Evolutionary conservation across 768 basidiomycete genomes (phyloP), one percentile per base, ranked within the genome.

Genomic region (Suillus brevipes): DNA sequence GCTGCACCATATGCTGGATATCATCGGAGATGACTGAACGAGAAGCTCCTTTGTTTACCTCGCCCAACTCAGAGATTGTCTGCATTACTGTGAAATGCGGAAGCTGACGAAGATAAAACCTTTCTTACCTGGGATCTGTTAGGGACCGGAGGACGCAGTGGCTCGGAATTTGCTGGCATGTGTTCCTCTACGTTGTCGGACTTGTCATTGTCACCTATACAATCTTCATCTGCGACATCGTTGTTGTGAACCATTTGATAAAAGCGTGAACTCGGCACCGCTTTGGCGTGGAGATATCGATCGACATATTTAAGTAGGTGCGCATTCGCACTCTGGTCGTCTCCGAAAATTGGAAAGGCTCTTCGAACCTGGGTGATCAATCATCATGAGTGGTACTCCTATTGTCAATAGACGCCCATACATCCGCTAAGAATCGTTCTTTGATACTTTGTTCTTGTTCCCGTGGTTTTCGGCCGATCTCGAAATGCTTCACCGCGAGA

Each of bases 401-500:
- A 38, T 58, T 5, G 25, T 63, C 1, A 6, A 9, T 38, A 42
- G 40, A 60, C 49, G 34, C 16, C 20, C 53, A 23, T 61, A 59
- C 62, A 37, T 63, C 36, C 2, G 23, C 36, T 31, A 63, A 14
- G 49, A 64, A 64, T 23, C 47, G 47, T 23, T 47, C 64, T 37
- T 61, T 62, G 14, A 18, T 7, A 12, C 23, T 40, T 23, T 62
- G 23, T 6, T 28, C 45, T 28, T 64, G 64, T 28, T 64, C 34
- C n/a, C 40, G 31, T 4, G 38, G 61, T 25, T 40, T 61, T 18
- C 25, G 40, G 28, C 61, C 40, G 31, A 61, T 58, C 18, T 64
- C 34, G 34, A 64, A 63, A 36, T 64, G 45, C 25, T 63, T 61
- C 23, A 45, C 1, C 3, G 58, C 61, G 20, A 64, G 64, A 16